These are phyloP conservation scores for Colletotrichum salicis DNA, from an alignment of 2,329 filamentous ascomycete species.

Conservation along the genomic window DNA sequence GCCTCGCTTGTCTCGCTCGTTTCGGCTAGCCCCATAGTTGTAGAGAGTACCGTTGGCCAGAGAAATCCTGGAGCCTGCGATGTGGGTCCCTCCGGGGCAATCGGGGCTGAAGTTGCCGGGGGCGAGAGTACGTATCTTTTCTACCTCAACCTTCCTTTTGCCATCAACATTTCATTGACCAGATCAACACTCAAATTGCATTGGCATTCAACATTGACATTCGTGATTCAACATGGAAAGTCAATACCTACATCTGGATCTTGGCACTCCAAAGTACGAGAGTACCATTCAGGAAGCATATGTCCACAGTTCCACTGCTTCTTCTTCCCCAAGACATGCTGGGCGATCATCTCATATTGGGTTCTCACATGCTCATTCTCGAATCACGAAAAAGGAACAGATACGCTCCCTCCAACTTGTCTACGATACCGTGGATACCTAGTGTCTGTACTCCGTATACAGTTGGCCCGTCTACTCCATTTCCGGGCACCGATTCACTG, in stretches of 20 bases:
- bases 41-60: background rate
- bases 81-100: slow-evolving; percentile 4
- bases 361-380: background rate
- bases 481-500: background rate
- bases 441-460: background rate
- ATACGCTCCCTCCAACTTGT: background rate
- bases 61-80: slow-evolving; percentile 27
- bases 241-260: background rate
- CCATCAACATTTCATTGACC: no score
- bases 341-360: background rate
- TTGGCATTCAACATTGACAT: background rate
- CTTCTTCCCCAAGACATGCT: background rate
- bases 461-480: background rate
- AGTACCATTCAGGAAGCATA: background rate
- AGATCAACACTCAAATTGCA: background rate
- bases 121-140: slow-evolving; percentile 1
- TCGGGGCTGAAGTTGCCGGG: background rate
- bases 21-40: background rate
- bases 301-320: background rate
- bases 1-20: slow-evolving; percentile 17
- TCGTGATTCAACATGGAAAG: background rate
- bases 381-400: background rate
- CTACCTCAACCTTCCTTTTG: no score
- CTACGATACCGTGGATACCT: no score
- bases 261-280: background rate